Conservation (phyloP, 345 rosid species). For the Gossypium australe region DNA sequence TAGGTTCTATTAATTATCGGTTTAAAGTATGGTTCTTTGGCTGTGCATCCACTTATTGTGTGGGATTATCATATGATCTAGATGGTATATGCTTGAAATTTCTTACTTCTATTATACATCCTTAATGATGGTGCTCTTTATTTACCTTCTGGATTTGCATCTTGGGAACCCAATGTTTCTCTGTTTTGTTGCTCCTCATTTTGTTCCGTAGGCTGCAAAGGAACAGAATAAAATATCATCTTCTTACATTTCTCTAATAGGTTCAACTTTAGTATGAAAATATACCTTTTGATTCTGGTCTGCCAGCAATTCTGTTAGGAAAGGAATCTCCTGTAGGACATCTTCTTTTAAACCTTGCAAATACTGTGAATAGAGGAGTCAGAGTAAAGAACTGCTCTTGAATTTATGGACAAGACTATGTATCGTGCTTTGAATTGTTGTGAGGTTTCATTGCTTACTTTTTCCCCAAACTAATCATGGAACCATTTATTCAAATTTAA, state of each 20-base stretch:
- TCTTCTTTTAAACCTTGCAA: constrained; percentile 55
- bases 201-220: constrained; percentile 38
- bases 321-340: constrained; percentile 52
- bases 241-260: not conserved
- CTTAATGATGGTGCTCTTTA: not conserved
- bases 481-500: not conserved
- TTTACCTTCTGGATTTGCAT: constrained; percentile 51
- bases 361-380: constrained; percentile 37
- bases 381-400: not conserved
- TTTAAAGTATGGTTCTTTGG: not conserved
- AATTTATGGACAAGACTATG: no score
- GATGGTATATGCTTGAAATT: not conserved
- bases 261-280: constrained; percentile 14
- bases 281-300: constrained; percentile 46
- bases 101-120: not conserved
- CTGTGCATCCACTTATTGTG: not conserved
- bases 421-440: not conserved
- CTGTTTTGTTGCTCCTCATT: constrained; percentile 34
- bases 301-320: constrained; percentile 43
- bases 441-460: not conserved
- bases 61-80: not conserved
- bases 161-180: constrained; percentile 26
- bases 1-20: not conserved
- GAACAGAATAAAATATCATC: not conserved
- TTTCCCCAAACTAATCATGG: not conserved